Evolutionary conservation across 495 filamentous ascomycete species (phyloP), one percentile per base, ranked within the genome.

Genomic region (Aspergillus panamensis): DNA sequence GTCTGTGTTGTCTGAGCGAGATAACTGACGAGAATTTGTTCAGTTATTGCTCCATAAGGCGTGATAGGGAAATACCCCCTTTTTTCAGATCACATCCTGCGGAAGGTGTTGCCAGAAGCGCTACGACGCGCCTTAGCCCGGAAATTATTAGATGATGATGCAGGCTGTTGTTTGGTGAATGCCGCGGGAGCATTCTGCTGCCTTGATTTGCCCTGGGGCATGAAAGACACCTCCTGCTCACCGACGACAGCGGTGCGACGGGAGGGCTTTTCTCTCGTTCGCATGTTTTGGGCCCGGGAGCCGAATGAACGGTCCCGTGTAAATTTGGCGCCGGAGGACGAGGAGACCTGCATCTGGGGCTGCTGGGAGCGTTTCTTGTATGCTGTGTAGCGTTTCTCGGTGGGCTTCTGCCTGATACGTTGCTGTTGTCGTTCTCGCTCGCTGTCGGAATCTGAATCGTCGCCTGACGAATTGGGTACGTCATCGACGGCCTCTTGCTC

Each of bases 171-270:
- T 39, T 69, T 69, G 13, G 65, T 16, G 42, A 21, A 21, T 1
- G 42, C n/a, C 3, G 42, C 61, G 55, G 69, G 63, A 30, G 58
- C 63, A 45, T 63, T 62, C 55, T 61, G 51, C 66, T 80, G 25
- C 25, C 25, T 85, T 53, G 73, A 82, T 60, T 81, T 86, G 40
- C 73, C 78, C 39, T 79, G 75, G 17, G 89, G 89, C 53, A 85
- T 84, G 76, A 97, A 97, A 17, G 90, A 90, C 49, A 97, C 76
- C 69, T 94, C 84, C 64, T 87, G 81, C 70, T 97, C 95, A 9
- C 95, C 94, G 21, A 89, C 84, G 2, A 88, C 82, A 17, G 83
- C 82, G 40, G 78, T 76, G 3, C 69, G 72, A 21, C 77, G 76
- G 2, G 60, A 45, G 53, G 80, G 82, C 30, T 67, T 72, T 33